Evolutionary conservation across 2,329 filamentous ascomycete species (phyloP), one percentile per base, ranked within the genome.

Genomic region (Aspergillus awamori): DNA sequence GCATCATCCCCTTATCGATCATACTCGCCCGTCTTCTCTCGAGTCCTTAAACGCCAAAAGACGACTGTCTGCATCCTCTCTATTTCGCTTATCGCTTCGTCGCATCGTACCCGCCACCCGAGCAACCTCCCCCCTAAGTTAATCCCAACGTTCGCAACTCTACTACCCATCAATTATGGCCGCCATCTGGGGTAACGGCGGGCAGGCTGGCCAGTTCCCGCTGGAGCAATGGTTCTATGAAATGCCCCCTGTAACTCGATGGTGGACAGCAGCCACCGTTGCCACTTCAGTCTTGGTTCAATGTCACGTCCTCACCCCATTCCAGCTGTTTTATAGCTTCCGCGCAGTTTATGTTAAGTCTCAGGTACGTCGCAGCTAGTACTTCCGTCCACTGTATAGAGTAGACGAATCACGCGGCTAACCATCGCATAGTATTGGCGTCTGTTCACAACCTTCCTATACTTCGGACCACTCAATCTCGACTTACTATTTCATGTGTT

Each of bases 211-310:
- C 59, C 84, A 86, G 64, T 83, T 97, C 72, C 95, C 94, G 45
- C 84, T 99, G 7, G 95, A 98, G 79, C 90, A 94, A 69, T 99
- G 95, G 95, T 98, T 97, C 79, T 97, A 92, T 85, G 95, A 99
- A 77, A 97, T 97, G 90, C 95, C 95, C 3, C 87, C 95, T 26
- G 96, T 93, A 78, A 99, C 95, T 39, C 84, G 95, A 63, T 96
- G 91, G 89, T 99, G 95, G 95, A 98, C 95, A 22, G 93, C 92
- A 24, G 93, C 93, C 4, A 96, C 93, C 0, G 88, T 98, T 45
- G 82, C 92, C 60, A 95, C 90, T 10, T 96, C 93, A 68, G 87
- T 93, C 15, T 81, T 98, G 69, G 93, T 98, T 5, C 95, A 98
- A 78, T 98, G 93, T 79, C 88, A 96, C 71, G 89, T 98, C 75